Evolutionary conservation across 108 stramenopile species (phyloP).

Genomic region (Stephanodiscus minutulus): DNA sequence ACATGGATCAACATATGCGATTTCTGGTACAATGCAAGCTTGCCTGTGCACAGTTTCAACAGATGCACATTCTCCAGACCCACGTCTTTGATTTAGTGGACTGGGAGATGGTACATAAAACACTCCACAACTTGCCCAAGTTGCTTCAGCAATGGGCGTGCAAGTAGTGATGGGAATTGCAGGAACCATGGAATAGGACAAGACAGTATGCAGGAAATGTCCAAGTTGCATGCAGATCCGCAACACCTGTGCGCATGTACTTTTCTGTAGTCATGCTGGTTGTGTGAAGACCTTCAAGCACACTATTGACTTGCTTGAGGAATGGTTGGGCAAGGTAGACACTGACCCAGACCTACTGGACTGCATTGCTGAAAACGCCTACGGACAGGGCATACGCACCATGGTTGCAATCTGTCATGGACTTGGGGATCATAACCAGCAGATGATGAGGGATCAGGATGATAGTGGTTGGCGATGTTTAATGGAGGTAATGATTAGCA

Average conservation of each 20-base stretch:
- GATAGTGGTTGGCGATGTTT: conserved; percentile 19
- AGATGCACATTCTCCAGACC: neutral
- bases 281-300: neutral
- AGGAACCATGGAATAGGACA: neutral
- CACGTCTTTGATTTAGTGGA: neutral
- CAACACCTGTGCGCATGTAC: conserved; percentile 8
- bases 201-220: neutral
- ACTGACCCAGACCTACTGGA: neutral
- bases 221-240: neutral
- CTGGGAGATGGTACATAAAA: conserved; percentile 3
- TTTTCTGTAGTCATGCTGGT: neutral
- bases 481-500: conserved; percentile 16
- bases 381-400: neutral
- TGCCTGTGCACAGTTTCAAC: neutral
- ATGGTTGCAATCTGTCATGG: neutral
- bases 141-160: conserved; percentile 10
- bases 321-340: neutral
- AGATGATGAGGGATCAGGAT: conserved; percentile 1
- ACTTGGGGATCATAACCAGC: neutral
- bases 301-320: neutral
- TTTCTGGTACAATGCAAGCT: neutral
- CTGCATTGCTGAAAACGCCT: neutral
- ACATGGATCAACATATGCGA: neutral
- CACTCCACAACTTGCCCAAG: neutral
- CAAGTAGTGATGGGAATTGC: conserved; percentile 13